These are phyloP conservation scores for Coniella lustricola DNA, from an alignment of 2,329 filamentous ascomycete species.

Conservation along the genomic window DNA sequence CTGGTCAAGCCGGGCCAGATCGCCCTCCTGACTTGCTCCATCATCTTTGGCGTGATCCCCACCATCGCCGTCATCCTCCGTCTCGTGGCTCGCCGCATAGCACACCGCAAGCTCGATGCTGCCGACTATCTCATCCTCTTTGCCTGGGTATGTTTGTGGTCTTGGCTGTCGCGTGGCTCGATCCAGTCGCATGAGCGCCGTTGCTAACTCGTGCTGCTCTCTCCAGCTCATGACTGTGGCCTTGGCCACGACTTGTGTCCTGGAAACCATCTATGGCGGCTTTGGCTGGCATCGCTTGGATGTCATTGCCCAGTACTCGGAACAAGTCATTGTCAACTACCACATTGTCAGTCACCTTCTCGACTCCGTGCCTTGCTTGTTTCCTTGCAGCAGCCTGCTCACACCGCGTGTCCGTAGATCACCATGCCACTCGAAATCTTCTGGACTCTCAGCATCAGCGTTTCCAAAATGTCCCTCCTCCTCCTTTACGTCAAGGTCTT, in stretches of 20 bases:
- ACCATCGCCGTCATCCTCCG: conserved; percentile 4
- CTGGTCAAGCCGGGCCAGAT: conserved; percentile 3
- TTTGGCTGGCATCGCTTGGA: conserved; percentile 9
- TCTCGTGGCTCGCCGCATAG: conserved; percentile 4
- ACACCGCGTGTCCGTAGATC: not conserved
- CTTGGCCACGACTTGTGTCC: not conserved
- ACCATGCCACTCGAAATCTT: conserved; percentile 7
- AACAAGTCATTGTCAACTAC: conserved; percentile 3
- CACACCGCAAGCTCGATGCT: conserved; percentile 7
- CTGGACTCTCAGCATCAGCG: conserved; percentile 10
- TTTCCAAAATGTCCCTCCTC: conserved; percentile 10
- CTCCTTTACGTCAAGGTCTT: conserved; percentile 12
- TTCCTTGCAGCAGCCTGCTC: not conserved
- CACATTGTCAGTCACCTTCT: conserved; percentile 1
- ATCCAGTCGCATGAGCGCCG: no score
- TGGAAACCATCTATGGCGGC: conserved; percentile 6
- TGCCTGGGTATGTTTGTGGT: conserved; percentile 1
- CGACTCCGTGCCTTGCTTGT: no score
- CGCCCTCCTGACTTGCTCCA: conserved; percentile 1
- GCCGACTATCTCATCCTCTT: conserved; percentile 4
- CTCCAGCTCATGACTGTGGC: conserved; percentile 2
- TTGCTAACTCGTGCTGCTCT: not conserved
- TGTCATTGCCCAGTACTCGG: not conserved
- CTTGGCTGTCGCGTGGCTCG: not conserved
- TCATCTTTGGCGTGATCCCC: conserved; percentile 6